These are phyloP conservation scores for Hemileccinum impolitum DNA, from an alignment of 768 basidiomycete genomes.

Conservation along the genomic window DNA sequence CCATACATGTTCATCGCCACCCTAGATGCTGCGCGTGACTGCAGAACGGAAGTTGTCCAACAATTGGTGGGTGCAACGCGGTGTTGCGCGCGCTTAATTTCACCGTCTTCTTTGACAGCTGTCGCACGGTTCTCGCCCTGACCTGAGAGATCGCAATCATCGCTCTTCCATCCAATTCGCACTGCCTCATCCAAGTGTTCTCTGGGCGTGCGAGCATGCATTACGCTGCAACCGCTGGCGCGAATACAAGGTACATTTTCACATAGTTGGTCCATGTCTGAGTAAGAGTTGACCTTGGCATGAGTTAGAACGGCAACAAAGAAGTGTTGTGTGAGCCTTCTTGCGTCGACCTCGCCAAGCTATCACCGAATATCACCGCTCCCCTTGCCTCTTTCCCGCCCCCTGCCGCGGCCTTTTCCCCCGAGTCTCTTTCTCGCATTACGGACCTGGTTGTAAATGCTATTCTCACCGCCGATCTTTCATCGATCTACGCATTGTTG, in stretches of 20 bases:
- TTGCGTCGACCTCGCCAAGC: conserved; percentile 14
- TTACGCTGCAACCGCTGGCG: conserved; percentile 60
- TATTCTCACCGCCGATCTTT: conserved; percentile 46
- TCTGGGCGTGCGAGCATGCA: conserved; percentile 69
- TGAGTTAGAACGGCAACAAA: conserved; percentile 31
- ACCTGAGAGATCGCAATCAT: conserved; percentile 68
- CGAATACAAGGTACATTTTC: conserved; percentile 49
- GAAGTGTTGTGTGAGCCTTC: conserved; percentile 25
- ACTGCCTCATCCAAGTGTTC: conserved; percentile 53
- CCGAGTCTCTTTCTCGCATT: conserved; percentile 38
- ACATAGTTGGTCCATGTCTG: neutral
- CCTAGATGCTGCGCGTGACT: conserved; percentile 75
- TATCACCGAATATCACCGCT: conserved; percentile 27
- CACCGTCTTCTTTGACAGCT: conserved; percentile 32
- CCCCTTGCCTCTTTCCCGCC: conserved; percentile 28
- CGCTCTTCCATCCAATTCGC: conserved; percentile 72
- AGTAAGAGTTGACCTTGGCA: neutral
- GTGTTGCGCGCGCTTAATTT: conserved; percentile 6
- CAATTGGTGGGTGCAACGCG: conserved; percentile 48
- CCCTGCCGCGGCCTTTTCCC: conserved; percentile 33
- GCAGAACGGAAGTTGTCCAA: conserved; percentile 62
- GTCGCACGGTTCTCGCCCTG: conserved; percentile 67
- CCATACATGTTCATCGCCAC: neutral
- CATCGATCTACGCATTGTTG: conserved; percentile 52
- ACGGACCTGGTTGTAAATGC: conserved; percentile 55